phyloP scores from a whole-genome alignment of 2,329 filamentous ascomycete genomes.

The Aschersonia sp. region DNA sequence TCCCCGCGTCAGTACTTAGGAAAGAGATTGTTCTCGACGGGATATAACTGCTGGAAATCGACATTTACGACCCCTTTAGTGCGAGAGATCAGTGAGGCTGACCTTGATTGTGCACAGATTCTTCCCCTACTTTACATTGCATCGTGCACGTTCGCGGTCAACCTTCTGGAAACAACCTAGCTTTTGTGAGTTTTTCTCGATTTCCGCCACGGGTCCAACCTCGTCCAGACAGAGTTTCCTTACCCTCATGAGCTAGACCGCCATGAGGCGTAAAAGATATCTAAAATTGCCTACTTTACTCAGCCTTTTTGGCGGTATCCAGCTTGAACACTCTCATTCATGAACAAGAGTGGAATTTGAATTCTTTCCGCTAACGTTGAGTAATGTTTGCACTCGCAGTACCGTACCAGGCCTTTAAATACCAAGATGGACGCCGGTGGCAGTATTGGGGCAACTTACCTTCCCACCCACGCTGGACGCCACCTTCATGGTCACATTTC shows the following conservation, averaged over 20 bases:
- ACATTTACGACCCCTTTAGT: background rate
- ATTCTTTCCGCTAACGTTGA: background rate
- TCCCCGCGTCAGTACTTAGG: too few species aligned
- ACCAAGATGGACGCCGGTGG: conserved; percentile 20
- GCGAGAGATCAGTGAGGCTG: background rate
- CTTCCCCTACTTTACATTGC: background rate
- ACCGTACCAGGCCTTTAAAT: conserved; percentile 2
- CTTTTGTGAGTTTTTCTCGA: conserved; percentile 7
- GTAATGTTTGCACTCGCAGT: too few species aligned
- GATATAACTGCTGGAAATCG: too few species aligned
- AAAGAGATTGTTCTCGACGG: background rate
- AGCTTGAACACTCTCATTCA: background rate
- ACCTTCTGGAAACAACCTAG: background rate
- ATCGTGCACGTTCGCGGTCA: too few species aligned
- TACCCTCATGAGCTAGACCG: too few species aligned
- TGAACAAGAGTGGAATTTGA: background rate
- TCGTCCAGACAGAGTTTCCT: too few species aligned
- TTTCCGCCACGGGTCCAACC: too few species aligned
- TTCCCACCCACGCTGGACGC: conserved; percentile 15
- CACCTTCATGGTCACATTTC: conserved; percentile 14
- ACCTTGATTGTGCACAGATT: background rate
- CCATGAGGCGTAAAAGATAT: too few species aligned
- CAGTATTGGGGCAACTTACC: conserved; percentile 16
- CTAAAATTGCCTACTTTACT: too few species aligned
- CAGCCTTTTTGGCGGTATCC: too few species aligned